phyloP scores from a whole-genome alignment of 1,284 basidiomycete genomes.

The Melanopsichium pennsylvanicum region DNA sequence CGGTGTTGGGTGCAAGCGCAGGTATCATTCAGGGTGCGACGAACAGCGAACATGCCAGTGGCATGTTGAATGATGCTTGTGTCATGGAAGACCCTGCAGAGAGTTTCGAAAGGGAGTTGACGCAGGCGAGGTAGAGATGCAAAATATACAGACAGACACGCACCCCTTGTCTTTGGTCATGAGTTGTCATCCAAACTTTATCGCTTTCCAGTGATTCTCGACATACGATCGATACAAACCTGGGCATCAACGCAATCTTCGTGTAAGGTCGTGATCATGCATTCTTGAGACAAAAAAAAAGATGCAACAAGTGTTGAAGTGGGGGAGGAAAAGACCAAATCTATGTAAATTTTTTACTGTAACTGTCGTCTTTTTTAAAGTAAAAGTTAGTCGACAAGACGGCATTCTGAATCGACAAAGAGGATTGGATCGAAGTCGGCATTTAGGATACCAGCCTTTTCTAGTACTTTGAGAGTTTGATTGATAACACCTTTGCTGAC shows the following conservation, averaged over 20 bases:
- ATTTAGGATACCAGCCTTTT: slow-evolving; percentile 55
- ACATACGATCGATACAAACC: too few species aligned
- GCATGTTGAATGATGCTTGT: slow-evolving; percentile 45
- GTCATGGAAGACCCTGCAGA: slow-evolving; percentile 59
- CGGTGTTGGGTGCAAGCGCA: slow-evolving; percentile 46
- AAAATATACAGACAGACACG: too few species aligned
- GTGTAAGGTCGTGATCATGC: too few species aligned
- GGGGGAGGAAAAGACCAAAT: too few species aligned
- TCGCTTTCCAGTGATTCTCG: too few species aligned
- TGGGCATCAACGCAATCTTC: too few species aligned
- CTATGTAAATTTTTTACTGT: background rate
- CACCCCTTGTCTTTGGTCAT: too few species aligned
- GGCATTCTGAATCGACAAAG: slow-evolving; percentile 19
- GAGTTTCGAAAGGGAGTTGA: slow-evolving; percentile 45
- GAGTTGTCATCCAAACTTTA: too few species aligned
- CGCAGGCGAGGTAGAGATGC: slow-evolving; percentile 19
- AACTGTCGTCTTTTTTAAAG: too few species aligned
- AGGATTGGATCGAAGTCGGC: slow-evolving; percentile 1
- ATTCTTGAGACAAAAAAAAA: too few species aligned
- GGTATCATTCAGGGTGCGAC: slow-evolving; percentile 51
- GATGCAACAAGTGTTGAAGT: too few species aligned
- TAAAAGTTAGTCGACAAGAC: slow-evolving; percentile 35
- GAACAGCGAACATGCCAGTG: slow-evolving; percentile 34
- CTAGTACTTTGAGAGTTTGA: slow-evolving; percentile 44
- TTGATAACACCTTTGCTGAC: slow-evolving; percentile 36